Evolutionary conservation across 257 asterid species (phyloP).

Genomic region (Nicotiana knightiana): DNA sequence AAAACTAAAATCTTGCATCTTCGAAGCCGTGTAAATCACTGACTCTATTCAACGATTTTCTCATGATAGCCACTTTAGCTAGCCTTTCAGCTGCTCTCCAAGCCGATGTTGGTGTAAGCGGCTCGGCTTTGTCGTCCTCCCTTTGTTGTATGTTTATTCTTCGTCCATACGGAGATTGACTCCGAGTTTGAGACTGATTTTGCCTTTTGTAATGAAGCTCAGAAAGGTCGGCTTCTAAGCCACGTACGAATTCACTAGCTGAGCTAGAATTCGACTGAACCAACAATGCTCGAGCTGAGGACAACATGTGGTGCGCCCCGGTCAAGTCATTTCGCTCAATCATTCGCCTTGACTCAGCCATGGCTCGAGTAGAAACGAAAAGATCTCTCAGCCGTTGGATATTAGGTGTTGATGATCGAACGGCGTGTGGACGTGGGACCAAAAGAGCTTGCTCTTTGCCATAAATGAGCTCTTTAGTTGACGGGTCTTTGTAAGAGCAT

Average conservation of each 20-base stretch:
- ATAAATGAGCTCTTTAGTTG: conserved; percentile 56
- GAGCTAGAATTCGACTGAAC: conserved; percentile 58
- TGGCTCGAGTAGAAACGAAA: conserved; percentile 76
- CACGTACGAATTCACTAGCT: conserved; percentile 61
- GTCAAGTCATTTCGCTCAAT: conserved; percentile 46
- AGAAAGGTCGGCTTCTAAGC: conserved; percentile 73
- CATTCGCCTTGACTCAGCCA: conserved; percentile 67
- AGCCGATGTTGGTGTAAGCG: conserved; percentile 95
- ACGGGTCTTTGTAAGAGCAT: conserved; percentile 81
- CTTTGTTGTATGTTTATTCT: conserved; percentile 25
- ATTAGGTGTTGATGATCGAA: conserved; percentile 48
- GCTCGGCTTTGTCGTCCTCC: conserved; percentile 59
- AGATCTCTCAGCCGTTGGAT: conserved; percentile 59
- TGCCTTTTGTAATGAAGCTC: conserved; percentile 46
- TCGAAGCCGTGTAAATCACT: conserved; percentile 97
- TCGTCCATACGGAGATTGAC: conserved; percentile 17
- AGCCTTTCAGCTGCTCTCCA: conserved; percentile 99
- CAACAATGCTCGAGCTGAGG: conserved; percentile 68
- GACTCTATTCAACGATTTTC: conserved; percentile 89
- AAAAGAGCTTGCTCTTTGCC: conserved; percentile 53
- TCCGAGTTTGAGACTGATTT: neutral
- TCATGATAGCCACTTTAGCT: conserved; percentile 96
- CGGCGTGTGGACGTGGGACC: conserved; percentile 78
- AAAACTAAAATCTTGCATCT: conserved; percentile 77
- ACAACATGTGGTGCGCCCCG: conserved; percentile 74